Percentiles rank a stretch among this genome's conserved stretches.
phyloP scores from a whole-genome alignment of 495 filamentous ascomycete genomes.

The Xylaria longipes region DNA sequence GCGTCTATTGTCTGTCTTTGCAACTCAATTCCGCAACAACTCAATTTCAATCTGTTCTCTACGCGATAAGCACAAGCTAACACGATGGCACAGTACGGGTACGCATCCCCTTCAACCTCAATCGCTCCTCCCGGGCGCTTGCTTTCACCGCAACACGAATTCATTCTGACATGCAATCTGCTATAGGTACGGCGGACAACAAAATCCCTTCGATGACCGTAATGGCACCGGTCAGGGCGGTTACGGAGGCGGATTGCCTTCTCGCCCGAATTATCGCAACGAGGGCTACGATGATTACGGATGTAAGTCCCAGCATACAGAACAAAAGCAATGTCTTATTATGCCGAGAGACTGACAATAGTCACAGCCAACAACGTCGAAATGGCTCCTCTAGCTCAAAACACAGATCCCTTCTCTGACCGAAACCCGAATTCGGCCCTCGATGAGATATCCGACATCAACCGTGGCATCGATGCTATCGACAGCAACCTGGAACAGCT shows the following conservation, averaged over 20 bases:
- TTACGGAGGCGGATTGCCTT: conserved; percentile 44
- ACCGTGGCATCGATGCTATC: conserved; percentile 75
- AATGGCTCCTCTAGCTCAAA: conserved; percentile 64
- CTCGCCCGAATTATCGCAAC: conserved; percentile 48
- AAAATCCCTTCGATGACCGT: conserved; percentile 61
- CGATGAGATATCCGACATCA: conserved; percentile 81
- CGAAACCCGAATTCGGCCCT: conserved; percentile 74
- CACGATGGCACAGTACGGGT: conserved; percentile 52
- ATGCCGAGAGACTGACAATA: conserved; percentile 21
- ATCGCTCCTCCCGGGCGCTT: background rate
- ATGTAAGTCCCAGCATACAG: conserved; percentile 44
- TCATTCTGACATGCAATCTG: conserved; percentile 34
- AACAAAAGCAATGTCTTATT: conserved; percentile 22
- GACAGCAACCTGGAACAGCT: conserved; percentile 68
- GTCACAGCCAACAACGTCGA: conserved; percentile 60
- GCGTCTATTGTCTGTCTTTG: conserved; percentile 4
- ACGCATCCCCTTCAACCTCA: conserved; percentile 27
- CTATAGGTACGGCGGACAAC: conserved; percentile 51
- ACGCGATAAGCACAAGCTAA: conserved; percentile 36
- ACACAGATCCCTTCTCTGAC: conserved; percentile 50
- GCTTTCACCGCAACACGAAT: background rate
- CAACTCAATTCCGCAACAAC: conserved; percentile 2
- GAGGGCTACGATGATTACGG: conserved; percentile 57
- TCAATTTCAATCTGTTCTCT: conserved; percentile 6
- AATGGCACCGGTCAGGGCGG: conserved; percentile 37